A percentile compares a stretch with the other conserved stretches of the same genome.
phyloP scores from a whole-genome alignment of 2,329 filamentous ascomycete genomes.

The Plenodomus biglobosus region DNA sequence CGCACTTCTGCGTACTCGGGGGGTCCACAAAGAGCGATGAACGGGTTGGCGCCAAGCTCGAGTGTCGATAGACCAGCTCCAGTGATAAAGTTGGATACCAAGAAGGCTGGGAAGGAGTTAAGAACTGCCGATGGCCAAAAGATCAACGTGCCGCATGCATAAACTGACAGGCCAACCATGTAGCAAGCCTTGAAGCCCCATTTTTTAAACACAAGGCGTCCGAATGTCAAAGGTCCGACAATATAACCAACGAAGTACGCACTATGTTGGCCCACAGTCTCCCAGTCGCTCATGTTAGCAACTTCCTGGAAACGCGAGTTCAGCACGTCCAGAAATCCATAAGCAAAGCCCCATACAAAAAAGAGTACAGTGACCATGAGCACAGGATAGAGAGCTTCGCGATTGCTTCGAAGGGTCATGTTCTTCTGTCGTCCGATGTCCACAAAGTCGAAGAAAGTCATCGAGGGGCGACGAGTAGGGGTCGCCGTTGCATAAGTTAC shows the following conservation, averaged over 20 bases:
- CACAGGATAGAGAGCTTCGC: constrained; percentile 71
- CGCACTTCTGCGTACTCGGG: constrained; percentile 62
- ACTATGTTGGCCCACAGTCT: constrained; percentile 68
- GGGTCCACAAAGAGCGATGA: constrained; percentile 63
- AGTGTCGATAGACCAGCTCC: constrained; percentile 62
- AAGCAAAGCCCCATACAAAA: constrained; percentile 87
- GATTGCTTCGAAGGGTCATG: constrained; percentile 64
- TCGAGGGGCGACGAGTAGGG: constrained; percentile 28
- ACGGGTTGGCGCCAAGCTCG: constrained; percentile 63
- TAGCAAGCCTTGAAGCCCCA: constrained; percentile 66
- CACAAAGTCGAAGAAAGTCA: constrained; percentile 74
- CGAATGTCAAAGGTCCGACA: constrained; percentile 68
- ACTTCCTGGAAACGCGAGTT: constrained; percentile 70
- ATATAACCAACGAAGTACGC: constrained; percentile 74
- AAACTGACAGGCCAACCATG: constrained; percentile 62
- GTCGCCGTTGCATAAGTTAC: constrained; percentile 28
- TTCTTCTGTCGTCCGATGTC: constrained; percentile 68
- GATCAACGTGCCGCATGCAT: constrained; percentile 61
- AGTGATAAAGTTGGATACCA: constrained; percentile 65
- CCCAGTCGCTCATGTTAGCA: constrained; percentile 60
- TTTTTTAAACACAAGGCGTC: constrained; percentile 57
- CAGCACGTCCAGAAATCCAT: constrained; percentile 80
- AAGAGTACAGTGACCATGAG: constrained; percentile 78
- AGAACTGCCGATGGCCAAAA: constrained; percentile 68
- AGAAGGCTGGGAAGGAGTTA: constrained; percentile 61